phyloP scores from a whole-genome alignment of 1,284 basidiomycete species.

The Stygiomarasmius scandens region DNA sequence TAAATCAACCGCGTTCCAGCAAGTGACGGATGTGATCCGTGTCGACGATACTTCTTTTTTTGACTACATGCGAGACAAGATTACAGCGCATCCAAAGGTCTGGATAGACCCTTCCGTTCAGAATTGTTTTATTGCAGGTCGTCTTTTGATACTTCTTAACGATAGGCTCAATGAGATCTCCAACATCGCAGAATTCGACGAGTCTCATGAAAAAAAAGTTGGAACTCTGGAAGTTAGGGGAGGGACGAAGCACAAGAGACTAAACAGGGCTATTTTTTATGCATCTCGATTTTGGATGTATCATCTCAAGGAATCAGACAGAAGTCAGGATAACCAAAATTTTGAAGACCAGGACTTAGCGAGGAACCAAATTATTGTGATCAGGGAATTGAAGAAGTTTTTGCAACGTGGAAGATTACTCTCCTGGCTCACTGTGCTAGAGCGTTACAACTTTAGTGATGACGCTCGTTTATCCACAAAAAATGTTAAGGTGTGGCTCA shows the following conservation, averaged over 20 bases:
- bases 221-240: too few species aligned
- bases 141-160: constrained; percentile 3
- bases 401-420: not conserved
- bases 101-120: constrained; percentile 2
- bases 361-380: too few species aligned
- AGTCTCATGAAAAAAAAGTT: too few species aligned
- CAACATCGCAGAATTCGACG: not conserved
- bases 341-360: not conserved
- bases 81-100: not conserved
- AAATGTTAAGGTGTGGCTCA: not conserved
- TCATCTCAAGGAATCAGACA: not conserved
- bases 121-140: not conserved
- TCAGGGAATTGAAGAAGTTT: not conserved
- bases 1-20: not conserved
- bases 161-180: not conserved
- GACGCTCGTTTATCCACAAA: not conserved
- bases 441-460: not conserved
- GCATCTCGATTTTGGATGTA: constrained; percentile 7
- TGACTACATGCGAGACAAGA: constrained; percentile 1
- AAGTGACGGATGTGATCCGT: constrained; percentile 1
- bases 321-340: not conserved
- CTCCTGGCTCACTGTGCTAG: not conserved
- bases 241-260: too few species aligned
- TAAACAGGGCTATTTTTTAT: constrained; percentile 2
- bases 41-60: constrained; percentile 1